Percentiles rank a stretch among this genome's conserved stretches.
These are phyloP conservation scores for Sporothrix pseudoabietina DNA, from an alignment of 2,329 filamentous ascomycete genomes.

Conservation along the genomic window DNA sequence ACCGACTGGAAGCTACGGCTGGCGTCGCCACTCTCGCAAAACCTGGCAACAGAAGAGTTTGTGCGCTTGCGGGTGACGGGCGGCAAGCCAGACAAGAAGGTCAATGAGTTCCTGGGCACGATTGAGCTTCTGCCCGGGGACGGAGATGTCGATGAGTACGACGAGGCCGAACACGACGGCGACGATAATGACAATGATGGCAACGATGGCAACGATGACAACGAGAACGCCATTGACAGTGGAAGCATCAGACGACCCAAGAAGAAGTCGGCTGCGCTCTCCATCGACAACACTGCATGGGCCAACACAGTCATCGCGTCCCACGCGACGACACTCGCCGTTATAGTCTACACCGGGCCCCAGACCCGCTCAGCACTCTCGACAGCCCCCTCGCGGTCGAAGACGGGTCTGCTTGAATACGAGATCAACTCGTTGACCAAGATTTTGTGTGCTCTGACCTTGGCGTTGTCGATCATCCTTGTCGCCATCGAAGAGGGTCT, in stretches of 20 bases:
- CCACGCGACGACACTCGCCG: constrained; percentile 82
- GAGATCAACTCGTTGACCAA: constrained; percentile 98
- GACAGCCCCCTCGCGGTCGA: constrained; percentile 87
- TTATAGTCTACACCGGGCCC: constrained; percentile 90
- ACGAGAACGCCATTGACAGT: constrained; percentile 38
- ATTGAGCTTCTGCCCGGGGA: constrained; percentile 68
- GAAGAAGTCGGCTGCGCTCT: constrained; percentile 62
- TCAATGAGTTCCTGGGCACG: constrained; percentile 94
- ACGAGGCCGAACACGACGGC: constrained; percentile 28
- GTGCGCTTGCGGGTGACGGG: constrained; percentile 71
- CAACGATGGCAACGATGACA: neutral
- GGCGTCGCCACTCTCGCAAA: constrained; percentile 82
- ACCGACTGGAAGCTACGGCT: constrained; percentile 97
- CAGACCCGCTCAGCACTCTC: constrained; percentile 93
- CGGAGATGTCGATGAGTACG: constrained; percentile 46
- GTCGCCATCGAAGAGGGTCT: constrained; percentile 83
- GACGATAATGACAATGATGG: constrained; percentile 8
- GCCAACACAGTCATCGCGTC: constrained; percentile 97
- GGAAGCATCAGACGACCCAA: neutral
- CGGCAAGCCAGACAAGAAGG: constrained; percentile 87
- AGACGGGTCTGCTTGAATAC: constrained; percentile 88
- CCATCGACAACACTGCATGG: constrained; percentile 98
- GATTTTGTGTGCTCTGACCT: constrained; percentile 85
- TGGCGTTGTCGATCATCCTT: constrained; percentile 81
- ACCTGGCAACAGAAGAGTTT: constrained; percentile 72